Conservation (phyloP, 2,329 filamentous ascomycete genomes). For the Cyclaneusma minus region DNA sequence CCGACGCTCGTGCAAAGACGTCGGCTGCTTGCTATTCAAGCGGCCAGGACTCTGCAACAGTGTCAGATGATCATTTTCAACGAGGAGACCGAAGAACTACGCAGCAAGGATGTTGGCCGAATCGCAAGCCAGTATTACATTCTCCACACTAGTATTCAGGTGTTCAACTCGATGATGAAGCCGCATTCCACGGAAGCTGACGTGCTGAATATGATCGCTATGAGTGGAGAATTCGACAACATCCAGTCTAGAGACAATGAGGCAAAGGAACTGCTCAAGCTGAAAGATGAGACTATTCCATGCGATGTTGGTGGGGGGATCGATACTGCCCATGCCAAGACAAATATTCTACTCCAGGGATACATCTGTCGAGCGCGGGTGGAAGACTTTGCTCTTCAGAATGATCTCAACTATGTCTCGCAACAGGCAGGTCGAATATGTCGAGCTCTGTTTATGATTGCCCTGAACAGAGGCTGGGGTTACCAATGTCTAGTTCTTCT, state of each 20-base stretch:
- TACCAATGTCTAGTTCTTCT: conserved; percentile 85
- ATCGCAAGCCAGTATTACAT: conserved; percentile 98
- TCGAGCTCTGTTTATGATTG: conserved; percentile 91
- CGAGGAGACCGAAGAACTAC: conserved; percentile 79
- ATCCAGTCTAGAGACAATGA: conserved; percentile 86
- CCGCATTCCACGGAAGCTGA: conserved; percentile 78
- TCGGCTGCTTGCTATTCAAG: conserved; percentile 74
- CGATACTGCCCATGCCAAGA: conserved; percentile 70
- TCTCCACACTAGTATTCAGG: conserved; percentile 79
- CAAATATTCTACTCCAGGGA: conserved; percentile 85
- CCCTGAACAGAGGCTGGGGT: conserved; percentile 87
- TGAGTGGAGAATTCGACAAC: conserved; percentile 97
- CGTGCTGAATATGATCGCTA: conserved; percentile 87
- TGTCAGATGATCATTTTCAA: conserved; percentile 99
- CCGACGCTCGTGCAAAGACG: conserved; percentile 75
- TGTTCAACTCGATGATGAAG: conserved; percentile 93
- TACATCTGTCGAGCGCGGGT: conserved; percentile 80
- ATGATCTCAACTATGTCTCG: conserved; percentile 86
- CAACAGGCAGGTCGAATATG: conserved; percentile 94
- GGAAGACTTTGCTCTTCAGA: conserved; percentile 86
- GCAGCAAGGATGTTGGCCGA: conserved; percentile 85
- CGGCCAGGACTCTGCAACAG: conserved; percentile 71
- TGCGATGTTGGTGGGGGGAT: conserved; percentile 66
- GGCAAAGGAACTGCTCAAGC: conserved; percentile 64
- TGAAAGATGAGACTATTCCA: conserved; percentile 52